Conservation (phyloP, 805 yeast species). For the Torulaspora gathmanii region DNA sequence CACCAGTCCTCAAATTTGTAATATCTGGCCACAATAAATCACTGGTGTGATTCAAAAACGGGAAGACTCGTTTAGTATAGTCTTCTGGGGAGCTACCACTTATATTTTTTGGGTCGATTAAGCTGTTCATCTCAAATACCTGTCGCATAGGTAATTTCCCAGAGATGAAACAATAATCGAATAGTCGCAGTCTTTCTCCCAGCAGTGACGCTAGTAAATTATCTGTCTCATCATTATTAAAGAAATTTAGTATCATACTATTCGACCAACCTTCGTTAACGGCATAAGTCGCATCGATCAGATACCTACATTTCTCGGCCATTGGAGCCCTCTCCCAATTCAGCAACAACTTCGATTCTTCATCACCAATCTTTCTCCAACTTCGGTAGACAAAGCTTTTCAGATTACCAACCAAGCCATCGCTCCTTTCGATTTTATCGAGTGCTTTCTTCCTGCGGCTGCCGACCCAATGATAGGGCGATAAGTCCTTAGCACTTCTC, state of each 20-base stretch:
- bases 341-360: constrained; percentile 7
- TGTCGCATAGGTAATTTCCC: constrained; percentile 14
- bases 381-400: neutral
- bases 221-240: constrained; percentile 20
- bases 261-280: constrained; percentile 25
- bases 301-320: constrained; percentile 22
- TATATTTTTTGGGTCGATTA: constrained; percentile 2
- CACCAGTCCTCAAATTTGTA: constrained; percentile 11
- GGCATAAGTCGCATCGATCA: constrained; percentile 20
- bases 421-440: neutral
- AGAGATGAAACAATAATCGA: constrained; percentile 27
- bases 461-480: constrained; percentile 12
- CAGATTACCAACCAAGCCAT: neutral
- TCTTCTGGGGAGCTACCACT: constrained; percentile 12
- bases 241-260: constrained; percentile 13
- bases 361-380: constrained; percentile 1
- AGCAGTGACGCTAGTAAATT: constrained; percentile 18
- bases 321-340: constrained; percentile 8
- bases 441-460: constrained; percentile 6
- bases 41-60: constrained; percentile 20
- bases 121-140: constrained; percentile 16
- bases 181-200: constrained; percentile 30
- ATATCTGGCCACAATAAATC: constrained; percentile 25
- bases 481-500: constrained; percentile 6
- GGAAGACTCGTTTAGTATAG: constrained; percentile 26